These are phyloP conservation scores for Boletales sp. DNA, from an alignment of 768 basidiomycete genomes.

Conservation along the genomic window DNA sequence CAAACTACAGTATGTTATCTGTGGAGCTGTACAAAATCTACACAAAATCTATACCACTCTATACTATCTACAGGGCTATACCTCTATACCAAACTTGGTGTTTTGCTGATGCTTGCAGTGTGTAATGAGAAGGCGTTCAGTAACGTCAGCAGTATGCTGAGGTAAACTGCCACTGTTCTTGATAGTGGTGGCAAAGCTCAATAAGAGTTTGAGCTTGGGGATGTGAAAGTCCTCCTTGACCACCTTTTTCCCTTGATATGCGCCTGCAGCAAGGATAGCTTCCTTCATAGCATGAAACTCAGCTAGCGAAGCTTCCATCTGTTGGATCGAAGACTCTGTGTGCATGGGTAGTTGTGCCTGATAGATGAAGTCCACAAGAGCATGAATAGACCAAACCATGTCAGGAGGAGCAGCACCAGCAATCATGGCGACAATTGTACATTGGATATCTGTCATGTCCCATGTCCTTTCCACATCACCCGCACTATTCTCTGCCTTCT, in stretches of 20 bases:
- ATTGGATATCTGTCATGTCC: too few relatives aligned
- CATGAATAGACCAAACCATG: too few relatives aligned
- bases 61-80: too few relatives aligned
- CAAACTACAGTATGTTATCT: too few relatives aligned
- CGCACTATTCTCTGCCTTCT: too few relatives aligned
- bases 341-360: conserved; percentile 14
- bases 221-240: conserved; percentile 4
- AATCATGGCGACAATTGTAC: too few relatives aligned
- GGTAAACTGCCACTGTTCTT: conserved; percentile 15
- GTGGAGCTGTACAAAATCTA: too few relatives aligned
- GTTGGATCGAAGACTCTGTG: conserved; percentile 6
- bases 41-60: too few relatives aligned
- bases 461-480: too few relatives aligned
- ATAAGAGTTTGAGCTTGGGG: conserved; percentile 1
- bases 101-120: conserved; percentile 28
- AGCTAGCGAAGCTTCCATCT: conserved; percentile 3
- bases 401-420: too few relatives aligned
- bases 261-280: conserved; percentile 8
- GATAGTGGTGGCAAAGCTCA: conserved; percentile 12
- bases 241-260: background rate
- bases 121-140: background rate
- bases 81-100: too few relatives aligned
- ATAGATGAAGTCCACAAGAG: conserved; percentile 28
- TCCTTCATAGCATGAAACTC: conserved; percentile 15
- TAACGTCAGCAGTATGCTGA: conserved; percentile 26